A percentile compares a stretch with the other conserved stretches of the same genome.
These are phyloP conservation scores for Vanrija humicola DNA, from an alignment of 1,284 basidiomycete genomes.

Conservation along the genomic window DNA sequence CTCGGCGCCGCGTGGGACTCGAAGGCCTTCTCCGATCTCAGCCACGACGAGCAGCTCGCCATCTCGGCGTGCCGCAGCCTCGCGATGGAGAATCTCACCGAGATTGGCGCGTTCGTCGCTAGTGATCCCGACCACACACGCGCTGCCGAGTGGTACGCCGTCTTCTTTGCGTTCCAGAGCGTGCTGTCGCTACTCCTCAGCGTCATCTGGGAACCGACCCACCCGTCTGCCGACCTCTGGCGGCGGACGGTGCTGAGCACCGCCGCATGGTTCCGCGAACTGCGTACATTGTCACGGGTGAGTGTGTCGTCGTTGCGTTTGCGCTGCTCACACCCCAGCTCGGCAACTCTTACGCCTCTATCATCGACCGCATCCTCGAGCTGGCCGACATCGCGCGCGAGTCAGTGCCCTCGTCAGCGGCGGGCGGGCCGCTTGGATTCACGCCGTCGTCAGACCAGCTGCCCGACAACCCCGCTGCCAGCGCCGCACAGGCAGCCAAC, in stretches of 20 bases:
- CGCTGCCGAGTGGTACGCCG: constrained; percentile 19
- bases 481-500: too few relatives aligned
- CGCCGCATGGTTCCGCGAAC: constrained; percentile 10
- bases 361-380: not conserved
- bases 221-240: constrained; percentile 7
- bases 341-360: not conserved
- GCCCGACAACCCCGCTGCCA: too few relatives aligned
- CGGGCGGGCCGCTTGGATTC: too few relatives aligned
- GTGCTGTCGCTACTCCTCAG: constrained; percentile 18
- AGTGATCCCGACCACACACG: constrained; percentile 1
- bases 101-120: constrained; percentile 11
- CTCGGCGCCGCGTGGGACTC: constrained; percentile 26
- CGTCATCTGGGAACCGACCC: constrained; percentile 18
- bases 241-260: constrained; percentile 1
- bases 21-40: constrained; percentile 10
- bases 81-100: constrained; percentile 16
- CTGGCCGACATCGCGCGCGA: not conserved
- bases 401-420: too few relatives aligned
- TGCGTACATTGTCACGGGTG: constrained; percentile 6
- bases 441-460: too few relatives aligned
- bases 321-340: not conserved
- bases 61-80: constrained; percentile 19
- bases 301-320: not conserved
- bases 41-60: constrained; percentile 6
- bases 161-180: constrained; percentile 22